Base-by-base conservation (phyloP, 208 protist genomes). In the Strigomonas culicis region DNA sequence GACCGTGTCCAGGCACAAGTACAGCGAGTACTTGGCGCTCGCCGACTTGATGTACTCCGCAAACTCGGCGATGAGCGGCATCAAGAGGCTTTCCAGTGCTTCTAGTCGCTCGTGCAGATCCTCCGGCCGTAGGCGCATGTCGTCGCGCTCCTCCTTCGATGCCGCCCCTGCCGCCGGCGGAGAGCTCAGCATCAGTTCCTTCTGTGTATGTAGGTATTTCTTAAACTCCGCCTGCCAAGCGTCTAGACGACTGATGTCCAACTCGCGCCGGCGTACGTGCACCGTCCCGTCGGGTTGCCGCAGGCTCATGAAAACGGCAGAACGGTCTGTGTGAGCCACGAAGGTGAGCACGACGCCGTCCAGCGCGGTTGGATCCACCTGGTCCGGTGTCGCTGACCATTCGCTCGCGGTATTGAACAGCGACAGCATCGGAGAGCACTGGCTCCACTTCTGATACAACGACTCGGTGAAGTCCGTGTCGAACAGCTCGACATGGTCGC, bases 1-100 rank as follows among this genome's bases (percentile, higher is more conserved):
- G 25, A 74, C n/a, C 3, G 86, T 76, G 43, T 82, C 77, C 4
- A 95, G 71, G 43, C 86, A 93, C 11, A 95, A 75, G 65, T 83
- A 86, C 27, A 93, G 63, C 4, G 74, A 56, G 22, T 75, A 68
- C 44, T 76, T 82, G 15, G 68, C 64, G 19, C 71, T 65, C 21
- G 74, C 74, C 28, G 59, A 68, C 13, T 66, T 50, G 1, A 93
- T 41, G 4, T 70, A 30, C 2, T 73, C 27, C 8, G 22, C 41
- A 36, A 62, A 51, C 11, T 50, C 57, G 10, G 11, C 57, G 11
- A 21, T 27, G 21, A 62, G 36, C 41, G 57, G 39, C 41, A 11
- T n/a, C 13, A 30, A 22, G 4, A 47, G 57, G 3, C 28, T 3
- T 3, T 59, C 55, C 34, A 59, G 24, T 22, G 31, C 55, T 1